Percentiles rank a stretch among this genome's conserved stretches.
These are phyloP conservation scores for Mycena sp. DNA, from an alignment of 1,284 basidiomycete genomes.

Conservation along the genomic window DNA sequence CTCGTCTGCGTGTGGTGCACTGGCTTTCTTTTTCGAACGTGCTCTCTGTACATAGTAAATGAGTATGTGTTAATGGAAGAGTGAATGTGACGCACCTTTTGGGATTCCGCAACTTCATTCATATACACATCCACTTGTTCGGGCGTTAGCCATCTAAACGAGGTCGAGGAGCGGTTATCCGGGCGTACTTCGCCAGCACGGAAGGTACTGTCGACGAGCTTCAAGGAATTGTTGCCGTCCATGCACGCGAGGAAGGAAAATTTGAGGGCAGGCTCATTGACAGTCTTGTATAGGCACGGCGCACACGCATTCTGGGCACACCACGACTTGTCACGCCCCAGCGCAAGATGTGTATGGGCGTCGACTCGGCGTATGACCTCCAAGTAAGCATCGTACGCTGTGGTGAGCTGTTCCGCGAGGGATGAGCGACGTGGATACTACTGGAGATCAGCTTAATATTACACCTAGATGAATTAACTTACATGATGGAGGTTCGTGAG, in stretches of 20 bases:
- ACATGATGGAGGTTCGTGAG: constrained; percentile 7
- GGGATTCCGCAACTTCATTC: constrained; percentile 37
- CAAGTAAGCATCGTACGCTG: constrained; percentile 21
- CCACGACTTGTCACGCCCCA: constrained; percentile 21
- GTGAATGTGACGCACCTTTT: not conserved
- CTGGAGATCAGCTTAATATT: too few relatives aligned
- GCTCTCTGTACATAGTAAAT: not conserved
- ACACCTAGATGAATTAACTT: too few relatives aligned
- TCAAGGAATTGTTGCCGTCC: constrained; percentile 35
- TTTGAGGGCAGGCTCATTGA: constrained; percentile 34
- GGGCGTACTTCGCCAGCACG: constrained; percentile 31
- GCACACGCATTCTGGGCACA: constrained; percentile 25
- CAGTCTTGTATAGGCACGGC: constrained; percentile 29
- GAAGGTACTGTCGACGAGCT: constrained; percentile 32
- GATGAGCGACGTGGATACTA: not conserved
- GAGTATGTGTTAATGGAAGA: too few relatives aligned
- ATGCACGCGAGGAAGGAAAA: constrained; percentile 35
- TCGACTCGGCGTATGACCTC: not conserved
- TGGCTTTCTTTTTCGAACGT: not conserved
- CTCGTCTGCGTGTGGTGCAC: not conserved
- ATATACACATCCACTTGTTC: constrained; percentile 41
- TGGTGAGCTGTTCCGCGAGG: constrained; percentile 1
- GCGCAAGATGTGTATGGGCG: not conserved
- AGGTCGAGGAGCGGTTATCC: constrained; percentile 2
- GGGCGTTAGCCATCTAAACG: constrained; percentile 27